Conservation (phyloP, 495 filamentous ascomycete species). For the Neurospora sublineolata region DNA sequence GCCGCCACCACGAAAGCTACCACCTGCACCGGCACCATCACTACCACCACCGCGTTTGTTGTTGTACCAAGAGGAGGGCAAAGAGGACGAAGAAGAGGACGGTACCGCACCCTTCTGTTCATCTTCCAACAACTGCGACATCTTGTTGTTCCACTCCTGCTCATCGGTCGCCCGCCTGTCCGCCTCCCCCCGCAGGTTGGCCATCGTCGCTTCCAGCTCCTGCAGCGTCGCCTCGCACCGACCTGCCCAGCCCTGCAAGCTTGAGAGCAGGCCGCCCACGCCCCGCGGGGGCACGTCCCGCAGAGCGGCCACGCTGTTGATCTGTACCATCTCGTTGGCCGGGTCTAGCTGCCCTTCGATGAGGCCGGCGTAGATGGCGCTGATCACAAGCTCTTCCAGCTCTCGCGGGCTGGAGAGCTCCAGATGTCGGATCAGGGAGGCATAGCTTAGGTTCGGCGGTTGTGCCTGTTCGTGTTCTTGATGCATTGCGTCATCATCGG, state of each 20-base stretch:
- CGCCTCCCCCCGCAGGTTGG: conserved; percentile 42
- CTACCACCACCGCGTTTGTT: conserved; percentile 11
- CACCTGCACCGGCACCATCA: conserved; percentile 4
- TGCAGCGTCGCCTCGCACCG: conserved; percentile 65
- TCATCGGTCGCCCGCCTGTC: conserved; percentile 41
- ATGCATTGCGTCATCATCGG: not conserved
- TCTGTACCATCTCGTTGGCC: conserved; percentile 52
- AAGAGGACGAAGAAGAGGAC: not conserved
- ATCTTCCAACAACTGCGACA: conserved; percentile 36
- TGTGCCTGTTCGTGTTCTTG: not conserved
- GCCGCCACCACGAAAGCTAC: not conserved
- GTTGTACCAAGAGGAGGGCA: not conserved
- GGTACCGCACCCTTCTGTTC: conserved; percentile 26
- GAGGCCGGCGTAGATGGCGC: conserved; percentile 76
- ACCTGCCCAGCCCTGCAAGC: conserved; percentile 60
- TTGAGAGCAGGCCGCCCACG: conserved; percentile 51
- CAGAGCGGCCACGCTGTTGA: conserved; percentile 69
- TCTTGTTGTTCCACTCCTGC: conserved; percentile 31
- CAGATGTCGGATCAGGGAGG: conserved; percentile 52
- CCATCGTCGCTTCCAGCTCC: conserved; percentile 64
- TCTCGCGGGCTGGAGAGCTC: conserved; percentile 53
- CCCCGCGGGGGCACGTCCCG: conserved; percentile 64
- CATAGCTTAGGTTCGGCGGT: conserved; percentile 50
- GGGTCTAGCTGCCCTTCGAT: conserved; percentile 75
- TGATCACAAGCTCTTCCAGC: conserved; percentile 84